Evolutionary conservation across 2,329 filamentous ascomycete species (phyloP).

Genomic region (Cladosporium oxysporum): DNA sequence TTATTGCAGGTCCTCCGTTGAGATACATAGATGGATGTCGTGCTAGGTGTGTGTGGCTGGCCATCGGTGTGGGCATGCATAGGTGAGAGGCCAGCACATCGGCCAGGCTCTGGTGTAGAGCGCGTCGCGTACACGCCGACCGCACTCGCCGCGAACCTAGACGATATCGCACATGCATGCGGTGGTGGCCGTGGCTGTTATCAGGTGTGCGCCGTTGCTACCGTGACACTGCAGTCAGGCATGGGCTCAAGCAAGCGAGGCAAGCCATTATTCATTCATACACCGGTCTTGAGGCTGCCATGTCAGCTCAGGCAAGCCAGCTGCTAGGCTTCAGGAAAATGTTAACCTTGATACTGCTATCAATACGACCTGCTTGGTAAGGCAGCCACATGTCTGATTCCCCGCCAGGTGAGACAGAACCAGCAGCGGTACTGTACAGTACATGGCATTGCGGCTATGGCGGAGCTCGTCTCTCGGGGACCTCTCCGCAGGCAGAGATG

Average conservation of each 20-base stretch:
- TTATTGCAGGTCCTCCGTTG: background rate
- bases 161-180: background rate
- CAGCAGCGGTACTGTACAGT: background rate
- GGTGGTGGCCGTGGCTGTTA: background rate
- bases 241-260: background rate
- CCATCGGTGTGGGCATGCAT: background rate
- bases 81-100: background rate
- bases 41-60: background rate
- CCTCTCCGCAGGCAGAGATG: background rate
- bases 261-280: background rate
- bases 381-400: background rate
- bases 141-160: background rate
- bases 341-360: background rate
- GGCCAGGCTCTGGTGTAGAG: background rate
- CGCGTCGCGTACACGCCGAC: background rate
- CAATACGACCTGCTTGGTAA: background rate
- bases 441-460: background rate
- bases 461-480: background rate
- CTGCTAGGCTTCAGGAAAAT: background rate
- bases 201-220: background rate
- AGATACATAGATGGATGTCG: background rate
- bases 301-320: background rate
- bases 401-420: background rate
- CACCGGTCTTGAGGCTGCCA: background rate
- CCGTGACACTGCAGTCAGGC: background rate